phyloP scores from a whole-genome alignment of 805 yeast genomes.

The Clavispora phyllophila region DNA sequence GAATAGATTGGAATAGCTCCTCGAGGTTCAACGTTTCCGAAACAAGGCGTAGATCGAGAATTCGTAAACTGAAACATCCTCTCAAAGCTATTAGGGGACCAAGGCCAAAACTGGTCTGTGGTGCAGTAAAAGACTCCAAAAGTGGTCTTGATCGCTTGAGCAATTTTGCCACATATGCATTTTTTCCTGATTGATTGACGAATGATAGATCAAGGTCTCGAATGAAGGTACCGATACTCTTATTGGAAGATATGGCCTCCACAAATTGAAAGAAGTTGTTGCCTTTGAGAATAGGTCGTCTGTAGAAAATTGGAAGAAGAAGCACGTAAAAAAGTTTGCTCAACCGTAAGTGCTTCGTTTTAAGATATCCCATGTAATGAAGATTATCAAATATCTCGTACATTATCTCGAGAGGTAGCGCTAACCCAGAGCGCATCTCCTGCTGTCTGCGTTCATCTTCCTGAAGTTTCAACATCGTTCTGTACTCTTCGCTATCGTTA shows the following conservation, averaged over 20 bases:
- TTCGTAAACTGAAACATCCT: conserved; percentile 57
- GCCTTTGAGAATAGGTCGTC: conserved; percentile 56
- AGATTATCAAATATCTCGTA: conserved; percentile 28
- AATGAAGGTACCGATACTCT: conserved; percentile 54
- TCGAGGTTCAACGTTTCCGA: conserved; percentile 84
- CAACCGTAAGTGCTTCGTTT: conserved; percentile 53
- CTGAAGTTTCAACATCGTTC: conserved; percentile 10
- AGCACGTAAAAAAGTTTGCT: conserved; percentile 56
- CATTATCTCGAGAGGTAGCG: conserved; percentile 34
- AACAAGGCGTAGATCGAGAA: conserved; percentile 76
- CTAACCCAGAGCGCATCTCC: conserved; percentile 16
- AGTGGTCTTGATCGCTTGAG: conserved; percentile 68
- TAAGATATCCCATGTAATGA: conserved; percentile 23
- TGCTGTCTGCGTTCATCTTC: conserved; percentile 8
- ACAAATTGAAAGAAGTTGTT: conserved; percentile 71
- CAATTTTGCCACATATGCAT: conserved; percentile 80
- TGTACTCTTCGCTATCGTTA: conserved; percentile 19
- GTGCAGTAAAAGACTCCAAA: conserved; percentile 73
- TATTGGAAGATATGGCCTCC: conserved; percentile 52
- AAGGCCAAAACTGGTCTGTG: conserved; percentile 91
- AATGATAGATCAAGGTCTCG: conserved; percentile 65
- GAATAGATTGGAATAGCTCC: conserved; percentile 73
- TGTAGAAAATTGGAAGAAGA: conserved; percentile 62
- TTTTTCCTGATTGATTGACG: conserved; percentile 87
- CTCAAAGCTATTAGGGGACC: conserved; percentile 82